These are phyloP conservation scores for Penicillium turbatum DNA, from an alignment of 495 filamentous ascomycete species.

Conservation along the genomic window DNA sequence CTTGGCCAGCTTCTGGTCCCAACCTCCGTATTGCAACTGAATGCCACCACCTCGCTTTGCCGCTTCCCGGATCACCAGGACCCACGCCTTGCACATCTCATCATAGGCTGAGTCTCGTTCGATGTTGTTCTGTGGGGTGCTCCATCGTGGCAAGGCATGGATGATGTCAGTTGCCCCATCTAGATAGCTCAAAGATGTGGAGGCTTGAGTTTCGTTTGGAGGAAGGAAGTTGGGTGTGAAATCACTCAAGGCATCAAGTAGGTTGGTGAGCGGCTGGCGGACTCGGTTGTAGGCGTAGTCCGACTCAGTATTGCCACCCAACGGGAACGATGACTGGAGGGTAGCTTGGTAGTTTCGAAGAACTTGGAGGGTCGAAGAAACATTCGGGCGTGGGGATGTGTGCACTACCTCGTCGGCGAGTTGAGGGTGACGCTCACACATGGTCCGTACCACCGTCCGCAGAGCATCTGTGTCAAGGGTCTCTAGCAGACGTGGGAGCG, in stretches of 20 bases:
- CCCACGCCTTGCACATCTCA: conserved; percentile 91
- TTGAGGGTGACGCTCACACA: conserved; percentile 84
- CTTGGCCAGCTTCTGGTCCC: conserved; percentile 83
- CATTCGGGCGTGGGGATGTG: conserved; percentile 78
- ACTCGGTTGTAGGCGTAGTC: conserved; percentile 97
- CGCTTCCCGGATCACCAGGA: conserved; percentile 84
- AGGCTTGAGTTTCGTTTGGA: conserved; percentile 77
- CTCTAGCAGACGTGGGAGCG: conserved; percentile 80
- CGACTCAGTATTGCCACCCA: conserved; percentile 73
- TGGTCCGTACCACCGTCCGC: conserved; percentile 73
- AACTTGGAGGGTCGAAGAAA: conserved; percentile 71
- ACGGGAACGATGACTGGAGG: conserved; percentile 77
- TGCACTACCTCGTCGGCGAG: conserved; percentile 73
- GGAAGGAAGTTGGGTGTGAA: conserved; percentile 95
- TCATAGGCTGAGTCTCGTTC: conserved; percentile 94
- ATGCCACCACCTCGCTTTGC: conserved; percentile 90
- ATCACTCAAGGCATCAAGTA: conserved; percentile 86
- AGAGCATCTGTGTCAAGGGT: conserved; percentile 81
- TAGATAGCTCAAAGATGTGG: conserved; percentile 75
- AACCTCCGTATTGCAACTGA: conserved; percentile 82
- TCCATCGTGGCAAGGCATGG: conserved; percentile 83
- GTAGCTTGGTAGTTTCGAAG: conserved; percentile 74
- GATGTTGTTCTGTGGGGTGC: conserved; percentile 75
- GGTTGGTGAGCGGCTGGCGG: conserved; percentile 68
- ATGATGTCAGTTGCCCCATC: conserved; percentile 87